These are phyloP conservation scores for Lycium barbarum DNA, from an alignment of 257 asterid genomes.

Conservation along the genomic window DNA sequence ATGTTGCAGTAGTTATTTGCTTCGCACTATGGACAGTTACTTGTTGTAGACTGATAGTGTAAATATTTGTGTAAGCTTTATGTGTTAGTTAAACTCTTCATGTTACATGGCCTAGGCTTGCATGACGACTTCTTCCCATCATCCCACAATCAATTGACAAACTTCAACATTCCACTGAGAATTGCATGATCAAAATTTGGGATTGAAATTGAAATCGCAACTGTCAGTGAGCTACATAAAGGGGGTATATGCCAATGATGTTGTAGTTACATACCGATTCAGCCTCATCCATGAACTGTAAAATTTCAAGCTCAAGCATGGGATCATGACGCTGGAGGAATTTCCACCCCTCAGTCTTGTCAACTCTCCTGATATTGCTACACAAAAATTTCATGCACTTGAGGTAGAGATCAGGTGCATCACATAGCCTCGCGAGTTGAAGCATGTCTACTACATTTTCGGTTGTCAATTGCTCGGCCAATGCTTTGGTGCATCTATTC, in stretches of 20 bases:
- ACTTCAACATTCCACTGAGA: not conserved
- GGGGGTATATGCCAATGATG: not conserved
- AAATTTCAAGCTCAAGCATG: slow-evolving; percentile 78
- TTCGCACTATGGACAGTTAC: too few species aligned
- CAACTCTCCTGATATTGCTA: slow-evolving; percentile 58
- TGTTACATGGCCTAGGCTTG: not conserved
- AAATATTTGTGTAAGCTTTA: too few species aligned
- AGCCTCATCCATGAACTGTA: slow-evolving; percentile 75
- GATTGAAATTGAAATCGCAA: not conserved
- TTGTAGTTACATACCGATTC: slow-evolving; percentile 57
- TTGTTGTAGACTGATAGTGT: too few species aligned
- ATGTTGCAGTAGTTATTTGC: too few species aligned
- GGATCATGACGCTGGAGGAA: slow-evolving; percentile 81
- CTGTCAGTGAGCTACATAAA: not conserved
- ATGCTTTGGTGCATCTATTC: slow-evolving; percentile 67
- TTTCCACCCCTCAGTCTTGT: slow-evolving; percentile 86
- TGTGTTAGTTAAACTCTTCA: too few species aligned
- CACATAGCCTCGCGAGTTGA: slow-evolving; percentile 85
- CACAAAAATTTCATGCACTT: slow-evolving; percentile 69
- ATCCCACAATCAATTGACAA: not conserved
- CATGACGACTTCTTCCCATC: not conserved
- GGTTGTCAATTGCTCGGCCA: slow-evolving; percentile 47
- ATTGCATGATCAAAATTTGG: not conserved
- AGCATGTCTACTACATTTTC: slow-evolving; percentile 80
- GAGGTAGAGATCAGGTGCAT: slow-evolving; percentile 83